phyloP scores from a whole-genome alignment of 176 grass and related monocot species.

The Zizania latifolia region DNA sequence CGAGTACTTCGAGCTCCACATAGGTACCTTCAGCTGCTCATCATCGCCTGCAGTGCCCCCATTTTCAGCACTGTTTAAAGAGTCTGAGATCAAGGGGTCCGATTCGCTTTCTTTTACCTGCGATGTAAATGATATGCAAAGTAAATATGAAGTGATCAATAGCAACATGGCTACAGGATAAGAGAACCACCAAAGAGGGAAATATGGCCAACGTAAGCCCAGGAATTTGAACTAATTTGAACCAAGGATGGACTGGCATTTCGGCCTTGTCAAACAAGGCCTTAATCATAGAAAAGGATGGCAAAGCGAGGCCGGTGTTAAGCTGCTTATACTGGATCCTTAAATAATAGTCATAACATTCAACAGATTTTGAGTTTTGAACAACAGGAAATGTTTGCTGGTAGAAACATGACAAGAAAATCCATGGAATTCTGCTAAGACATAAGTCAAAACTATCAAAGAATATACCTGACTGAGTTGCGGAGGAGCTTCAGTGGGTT shows the following conservation, averaged over 20 bases:
- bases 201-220: no score
- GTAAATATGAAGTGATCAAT: not conserved
- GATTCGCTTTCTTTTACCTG: conserved; percentile 74
- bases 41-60: conserved; percentile 40
- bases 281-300: not conserved
- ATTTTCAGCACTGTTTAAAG: conserved; percentile 50
- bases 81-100: conserved; percentile 64
- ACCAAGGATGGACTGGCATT: not conserved
- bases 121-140: not conserved
- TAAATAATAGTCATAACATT: not conserved
- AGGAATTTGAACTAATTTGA: no score
- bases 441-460: not conserved
- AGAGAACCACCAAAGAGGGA: no score
- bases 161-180: not conserved
- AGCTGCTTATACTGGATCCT: not conserved
- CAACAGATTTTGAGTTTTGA: not conserved
- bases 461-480: conserved; percentile 70
- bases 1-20: conserved; percentile 73
- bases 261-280: no score
- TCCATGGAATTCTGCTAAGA: not conserved
- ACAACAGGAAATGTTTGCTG: not conserved
- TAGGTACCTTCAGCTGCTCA: conserved; percentile 59
- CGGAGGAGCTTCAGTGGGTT: conserved; percentile 58
- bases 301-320: not conserved
- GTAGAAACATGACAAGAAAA: not conserved